Evolutionary conservation across 352 stramenopile genomes (phyloP), one percentile per base, ranked within the genome.

Genomic region (Phytophthora aleatoria): DNA sequence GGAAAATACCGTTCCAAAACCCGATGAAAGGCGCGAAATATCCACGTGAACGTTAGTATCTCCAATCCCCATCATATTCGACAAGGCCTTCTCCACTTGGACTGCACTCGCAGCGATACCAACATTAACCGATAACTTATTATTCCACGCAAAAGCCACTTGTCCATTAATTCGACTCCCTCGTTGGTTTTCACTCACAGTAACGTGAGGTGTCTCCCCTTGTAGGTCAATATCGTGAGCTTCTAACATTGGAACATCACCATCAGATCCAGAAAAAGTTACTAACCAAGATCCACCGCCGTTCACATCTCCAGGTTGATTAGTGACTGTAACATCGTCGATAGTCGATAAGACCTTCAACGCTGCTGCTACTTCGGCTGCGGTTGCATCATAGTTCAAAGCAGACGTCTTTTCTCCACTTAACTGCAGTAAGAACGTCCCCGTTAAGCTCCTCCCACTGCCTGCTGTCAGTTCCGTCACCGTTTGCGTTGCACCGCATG

Each of bases 231-330:
- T 49, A 26, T 13, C 16, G 27, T 81, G 64, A 1, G 36, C 48
- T 3, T 54, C 15, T 6, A 91, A n/a, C 11, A 76, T 16, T 0
- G 47, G 7, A 12, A 74, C 65, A 30, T 81, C 50, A 0, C 70
- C 81, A 28, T 67, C 45, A 6, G 49, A 65, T n/a, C 54, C 63
- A 4, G 74, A 50, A 53, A 90, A 90, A 2, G 79, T 79, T 2
- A 90, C 48, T 0, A 73, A 51, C 77, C 83, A 90, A 0, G 70
- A 53, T 8, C 57, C 53, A 1, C 74, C 79, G 12, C 74, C 74
- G 16, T 76, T 81, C 4, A 59, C 53, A 39, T 71, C 60, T 1
- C 30, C 38, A 12, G 39, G 24, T 10, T 52, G 42, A n/a, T 16
- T 8, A 35, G 57, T 50, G 1, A 82, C 77, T 1, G 57, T 73